phyloP scores from a whole-genome alignment of 192 early-diverging fungal genomes.

The Gigaspora rosea region DNA sequence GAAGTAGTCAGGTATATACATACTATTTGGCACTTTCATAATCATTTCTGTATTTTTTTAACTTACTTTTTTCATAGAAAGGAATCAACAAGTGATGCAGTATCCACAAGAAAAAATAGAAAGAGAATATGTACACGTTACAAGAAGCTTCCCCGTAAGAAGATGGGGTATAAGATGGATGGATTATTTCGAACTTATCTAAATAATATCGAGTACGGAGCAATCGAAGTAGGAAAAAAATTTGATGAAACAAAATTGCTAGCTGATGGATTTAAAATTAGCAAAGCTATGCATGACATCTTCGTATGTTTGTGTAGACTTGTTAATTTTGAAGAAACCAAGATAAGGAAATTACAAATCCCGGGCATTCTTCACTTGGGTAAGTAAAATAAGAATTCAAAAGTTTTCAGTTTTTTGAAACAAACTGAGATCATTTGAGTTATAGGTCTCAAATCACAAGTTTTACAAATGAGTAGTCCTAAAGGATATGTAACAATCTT shows the following conservation, averaged over 20 bases:
- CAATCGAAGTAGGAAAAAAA: conserved; percentile 26
- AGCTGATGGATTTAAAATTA: conserved; percentile 27
- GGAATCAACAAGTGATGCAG: conserved; percentile 8
- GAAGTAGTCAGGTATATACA: conserved; percentile 27
- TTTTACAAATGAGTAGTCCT: conserved; percentile 32
- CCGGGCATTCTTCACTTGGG: conserved; percentile 5
- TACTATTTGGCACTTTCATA: conserved; percentile 10
- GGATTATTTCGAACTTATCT: conserved; percentile 27
- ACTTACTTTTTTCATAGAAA: conserved; percentile 30
- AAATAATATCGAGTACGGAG: conserved; percentile 29
- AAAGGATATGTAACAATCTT: conserved; percentile 26
- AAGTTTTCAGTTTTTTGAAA: conserved; percentile 11
- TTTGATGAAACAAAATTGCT: conserved; percentile 32
- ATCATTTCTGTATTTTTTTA: conserved; percentile 22
- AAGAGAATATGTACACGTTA: conserved; percentile 16
- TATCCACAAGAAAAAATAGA: conserved; percentile 28
- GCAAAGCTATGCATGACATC: conserved; percentile 31
- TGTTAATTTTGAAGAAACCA: conserved; percentile 14
- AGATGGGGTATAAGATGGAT: conserved; percentile 18
- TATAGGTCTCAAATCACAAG: conserved; percentile 29
- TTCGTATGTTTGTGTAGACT: conserved; percentile 23
- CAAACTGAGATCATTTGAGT: conserved; percentile 25
- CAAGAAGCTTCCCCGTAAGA: conserved; percentile 9
- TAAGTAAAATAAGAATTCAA: conserved; percentile 15
- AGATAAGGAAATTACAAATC: conserved; percentile 4